These are phyloP conservation scores for Parachlorella kessleri DNA, from an alignment of 139 green algal genomes.

Conservation along the genomic window DNA sequence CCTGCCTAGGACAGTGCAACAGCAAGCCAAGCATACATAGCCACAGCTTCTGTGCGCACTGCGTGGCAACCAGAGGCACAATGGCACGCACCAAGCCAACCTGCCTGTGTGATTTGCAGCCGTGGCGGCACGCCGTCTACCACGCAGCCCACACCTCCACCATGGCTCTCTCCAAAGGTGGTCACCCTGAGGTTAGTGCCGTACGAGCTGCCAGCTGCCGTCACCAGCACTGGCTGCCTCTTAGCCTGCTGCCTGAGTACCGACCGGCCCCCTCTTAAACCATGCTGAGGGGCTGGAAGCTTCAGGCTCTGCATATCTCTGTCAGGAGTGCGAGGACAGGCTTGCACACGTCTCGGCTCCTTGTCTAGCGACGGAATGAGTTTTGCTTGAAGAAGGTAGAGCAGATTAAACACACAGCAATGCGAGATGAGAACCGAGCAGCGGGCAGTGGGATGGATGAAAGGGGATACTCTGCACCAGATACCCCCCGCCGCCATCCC, in stretches of 20 bases:
- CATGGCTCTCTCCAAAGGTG: constrained; percentile 97
- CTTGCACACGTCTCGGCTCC: no score
- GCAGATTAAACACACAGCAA: constrained; percentile 4
- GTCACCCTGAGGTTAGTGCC: constrained; percentile 92
- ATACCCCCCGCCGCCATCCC: no score
- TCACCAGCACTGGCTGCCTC: constrained; percentile 3
- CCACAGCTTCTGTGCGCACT: constrained; percentile 11
- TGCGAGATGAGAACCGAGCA: no score
- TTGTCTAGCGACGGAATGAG: no score
- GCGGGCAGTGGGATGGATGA: no score
- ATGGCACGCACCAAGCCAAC: no score
- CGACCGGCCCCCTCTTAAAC: no score
- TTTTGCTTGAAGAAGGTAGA: background rate
- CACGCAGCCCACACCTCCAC: constrained; percentile 96
- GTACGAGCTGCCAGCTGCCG: constrained; percentile 82
- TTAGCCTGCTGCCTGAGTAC: background rate
- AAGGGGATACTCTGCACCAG: no score
- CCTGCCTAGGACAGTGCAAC: background rate
- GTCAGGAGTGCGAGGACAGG: no score
- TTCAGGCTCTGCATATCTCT: no score
- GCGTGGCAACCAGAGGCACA: no score
- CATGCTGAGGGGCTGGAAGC: no score
- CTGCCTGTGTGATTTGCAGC: constrained; percentile 75
- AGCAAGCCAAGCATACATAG: background rate
- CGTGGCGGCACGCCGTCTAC: constrained; percentile 94